A percentile compares a stretch with the other conserved stretches of the same genome.
These are phyloP conservation scores for Talaromyces liani DNA, from an alignment of 495 filamentous ascomycete species.

Conservation along the genomic window DNA sequence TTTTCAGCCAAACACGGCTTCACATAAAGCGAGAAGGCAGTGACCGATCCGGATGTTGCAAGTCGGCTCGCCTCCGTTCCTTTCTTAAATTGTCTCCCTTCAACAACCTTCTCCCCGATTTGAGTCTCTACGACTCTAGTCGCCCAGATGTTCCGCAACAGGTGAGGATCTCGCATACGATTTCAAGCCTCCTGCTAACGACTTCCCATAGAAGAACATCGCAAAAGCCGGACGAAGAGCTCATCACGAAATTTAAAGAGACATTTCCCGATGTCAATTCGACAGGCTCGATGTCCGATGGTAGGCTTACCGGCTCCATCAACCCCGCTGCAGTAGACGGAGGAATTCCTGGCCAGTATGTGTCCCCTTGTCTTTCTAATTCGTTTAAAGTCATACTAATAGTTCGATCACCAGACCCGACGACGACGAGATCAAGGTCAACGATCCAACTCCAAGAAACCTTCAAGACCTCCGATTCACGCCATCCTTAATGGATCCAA, in stretches of 20 bases:
- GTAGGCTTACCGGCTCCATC: conserved; percentile 12
- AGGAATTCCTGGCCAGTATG: conserved; percentile 22
- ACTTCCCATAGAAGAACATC: conserved; percentile 56
- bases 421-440: conserved; percentile 59
- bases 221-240: conserved; percentile 79
- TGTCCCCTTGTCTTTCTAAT: background rate
- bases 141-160: conserved; percentile 34
- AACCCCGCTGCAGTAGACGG: conserved; percentile 9
- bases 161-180: conserved; percentile 18
- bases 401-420: conserved; percentile 13
- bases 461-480: conserved; percentile 80
- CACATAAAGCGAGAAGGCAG: background rate
- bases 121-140: conserved; percentile 4
- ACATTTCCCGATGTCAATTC: conserved; percentile 62
- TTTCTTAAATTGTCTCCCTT: conserved; percentile 2
- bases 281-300: conserved; percentile 9
- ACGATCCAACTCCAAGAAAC: conserved; percentile 70
- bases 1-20: background rate
- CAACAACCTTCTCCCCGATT: background rate
- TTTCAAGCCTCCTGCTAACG: conserved; percentile 13
- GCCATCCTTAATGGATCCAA: conserved; percentile 78
- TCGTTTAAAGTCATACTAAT: no score
- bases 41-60: conserved; percentile 11
- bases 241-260: conserved; percentile 77
- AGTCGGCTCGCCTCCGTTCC: background rate